Conservation (phyloP, 1,139 yeast species). For the Arxiozyma telluris region DNA sequence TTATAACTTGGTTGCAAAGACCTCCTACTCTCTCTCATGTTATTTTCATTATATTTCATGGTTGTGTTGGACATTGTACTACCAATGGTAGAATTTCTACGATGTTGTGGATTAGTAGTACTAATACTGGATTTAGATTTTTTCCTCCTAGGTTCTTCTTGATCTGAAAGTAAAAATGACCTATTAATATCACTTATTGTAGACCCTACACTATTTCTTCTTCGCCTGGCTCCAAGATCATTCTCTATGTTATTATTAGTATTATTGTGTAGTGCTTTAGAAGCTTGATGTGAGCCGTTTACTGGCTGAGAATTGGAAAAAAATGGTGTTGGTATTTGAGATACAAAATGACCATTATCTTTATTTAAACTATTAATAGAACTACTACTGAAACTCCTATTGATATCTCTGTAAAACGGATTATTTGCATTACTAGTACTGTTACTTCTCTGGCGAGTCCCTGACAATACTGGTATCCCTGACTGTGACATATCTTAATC, state of each 20-base stretch:
- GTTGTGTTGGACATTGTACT: not conserved
- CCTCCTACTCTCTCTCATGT: not conserved
- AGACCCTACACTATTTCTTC: slow-evolving; percentile 6
- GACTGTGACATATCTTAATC: not conserved
- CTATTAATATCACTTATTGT: slow-evolving; percentile 1
- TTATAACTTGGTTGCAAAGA: slow-evolving; percentile 6
- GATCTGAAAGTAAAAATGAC: not conserved
- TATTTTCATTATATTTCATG: not conserved
- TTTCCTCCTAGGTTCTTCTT: slow-evolving; percentile 1
- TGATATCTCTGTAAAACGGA: not conserved
- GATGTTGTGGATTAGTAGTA: slow-evolving; percentile 6
- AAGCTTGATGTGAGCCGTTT: not conserved
- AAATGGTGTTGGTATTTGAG: slow-evolving; percentile 3
- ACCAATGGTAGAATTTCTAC: slow-evolving; percentile 1
- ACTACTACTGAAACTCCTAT: not conserved
- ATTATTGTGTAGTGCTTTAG: not conserved
- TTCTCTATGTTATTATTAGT: not conserved
- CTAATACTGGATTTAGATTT: slow-evolving; percentile 13
- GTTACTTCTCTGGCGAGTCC: not conserved
- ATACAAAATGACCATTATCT: not conserved
- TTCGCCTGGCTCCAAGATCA: not conserved
- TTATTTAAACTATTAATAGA: not conserved
- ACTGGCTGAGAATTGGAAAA: not conserved
- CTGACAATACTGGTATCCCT: not conserved
- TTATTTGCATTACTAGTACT: not conserved